These are phyloP conservation scores for Kandelia obovata DNA, from an alignment of 345 rosid species.

Conservation along the genomic window DNA sequence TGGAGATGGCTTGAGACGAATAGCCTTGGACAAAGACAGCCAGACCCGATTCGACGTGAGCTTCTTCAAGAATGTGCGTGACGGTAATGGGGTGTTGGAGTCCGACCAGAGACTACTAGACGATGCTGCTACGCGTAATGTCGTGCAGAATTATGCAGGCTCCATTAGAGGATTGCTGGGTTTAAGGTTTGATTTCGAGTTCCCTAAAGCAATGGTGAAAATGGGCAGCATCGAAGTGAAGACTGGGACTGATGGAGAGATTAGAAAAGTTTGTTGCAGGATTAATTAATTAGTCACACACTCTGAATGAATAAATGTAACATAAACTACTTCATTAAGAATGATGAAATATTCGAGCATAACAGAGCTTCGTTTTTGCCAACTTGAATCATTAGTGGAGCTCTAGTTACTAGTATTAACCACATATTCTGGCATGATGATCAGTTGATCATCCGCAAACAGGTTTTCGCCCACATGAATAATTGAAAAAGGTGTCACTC, in stretches of 20 bases:
- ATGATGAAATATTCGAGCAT: no score
- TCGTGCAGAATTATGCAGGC: slow-evolving; percentile 55
- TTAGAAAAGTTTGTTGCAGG: slow-evolving; percentile 63
- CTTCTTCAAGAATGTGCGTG: slow-evolving; percentile 57
- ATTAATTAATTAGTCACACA: slow-evolving; percentile 33
- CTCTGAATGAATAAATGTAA: no score
- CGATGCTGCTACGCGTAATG: slow-evolving; percentile 39
- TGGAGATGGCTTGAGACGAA: slow-evolving; percentile 54
- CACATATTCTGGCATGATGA: no score
- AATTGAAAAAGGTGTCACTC: no score
- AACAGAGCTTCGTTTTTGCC: no score
- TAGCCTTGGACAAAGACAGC: slow-evolving; percentile 55
- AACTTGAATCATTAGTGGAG: no score
- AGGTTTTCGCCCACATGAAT: no score
- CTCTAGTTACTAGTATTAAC: no score
- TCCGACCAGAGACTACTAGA: slow-evolving; percentile 76
- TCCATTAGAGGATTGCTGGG: slow-evolving; percentile 54
- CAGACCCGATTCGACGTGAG: slow-evolving; percentile 47
- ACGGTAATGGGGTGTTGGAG: slow-evolving; percentile 62
- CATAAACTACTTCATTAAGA: no score
- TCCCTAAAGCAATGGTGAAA: slow-evolving; percentile 63
- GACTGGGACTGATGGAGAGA: slow-evolving; percentile 56
- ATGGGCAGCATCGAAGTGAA: slow-evolving; percentile 75
- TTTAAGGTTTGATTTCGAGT: slow-evolving; percentile 54
- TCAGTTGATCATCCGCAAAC: no score